phyloP scores from a whole-genome alignment of 768 basidiomycete species.

The Collybia sordida region DNA sequence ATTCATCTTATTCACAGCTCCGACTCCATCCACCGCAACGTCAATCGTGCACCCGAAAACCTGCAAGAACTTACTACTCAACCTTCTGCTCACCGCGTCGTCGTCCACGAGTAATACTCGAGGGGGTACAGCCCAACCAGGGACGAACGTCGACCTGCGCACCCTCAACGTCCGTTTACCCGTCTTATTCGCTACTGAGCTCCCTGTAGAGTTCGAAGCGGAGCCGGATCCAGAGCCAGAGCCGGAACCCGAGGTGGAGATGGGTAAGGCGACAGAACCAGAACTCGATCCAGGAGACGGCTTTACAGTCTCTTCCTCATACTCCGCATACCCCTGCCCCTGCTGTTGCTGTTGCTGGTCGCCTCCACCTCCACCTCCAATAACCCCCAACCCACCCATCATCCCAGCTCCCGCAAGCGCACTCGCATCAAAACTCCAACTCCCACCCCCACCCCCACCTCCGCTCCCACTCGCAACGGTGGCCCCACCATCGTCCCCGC shows the following conservation, averaged over 20 bases:
- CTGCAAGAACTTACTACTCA: slow-evolving; percentile 91
- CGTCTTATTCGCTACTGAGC: too few relatives aligned
- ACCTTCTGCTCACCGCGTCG: slow-evolving; percentile 84
- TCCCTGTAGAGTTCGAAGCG: too few relatives aligned
- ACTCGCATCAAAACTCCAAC: slow-evolving; percentile 57
- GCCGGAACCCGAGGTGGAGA: slow-evolving; percentile 5
- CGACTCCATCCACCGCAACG: slow-evolving; percentile 90
- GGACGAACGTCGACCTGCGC: slow-evolving; percentile 77
- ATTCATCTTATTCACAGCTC: slow-evolving; percentile 96
- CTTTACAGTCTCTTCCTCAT: neutral
- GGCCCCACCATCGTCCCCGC: slow-evolving; percentile 31
- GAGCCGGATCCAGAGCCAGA: too few relatives aligned
- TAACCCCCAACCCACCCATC: slow-evolving; percentile 18
- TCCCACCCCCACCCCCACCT: slow-evolving; percentile 46
- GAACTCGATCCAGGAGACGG: slow-evolving; percentile 11
- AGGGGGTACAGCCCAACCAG: slow-evolving; percentile 90
- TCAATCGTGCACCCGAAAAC: slow-evolving; percentile 95
- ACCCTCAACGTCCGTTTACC: slow-evolving; percentile 55
- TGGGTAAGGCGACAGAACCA: slow-evolving; percentile 15
- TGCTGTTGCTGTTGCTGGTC: neutral
- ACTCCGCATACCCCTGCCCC: neutral
- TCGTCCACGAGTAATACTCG: slow-evolving; percentile 93
- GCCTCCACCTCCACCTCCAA: neutral
- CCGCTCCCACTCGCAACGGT: slow-evolving; percentile 44
- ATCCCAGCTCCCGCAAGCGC: slow-evolving; percentile 27